Conservation (phyloP, 805 yeast species). For the Metschnikowia koreensis region DNA sequence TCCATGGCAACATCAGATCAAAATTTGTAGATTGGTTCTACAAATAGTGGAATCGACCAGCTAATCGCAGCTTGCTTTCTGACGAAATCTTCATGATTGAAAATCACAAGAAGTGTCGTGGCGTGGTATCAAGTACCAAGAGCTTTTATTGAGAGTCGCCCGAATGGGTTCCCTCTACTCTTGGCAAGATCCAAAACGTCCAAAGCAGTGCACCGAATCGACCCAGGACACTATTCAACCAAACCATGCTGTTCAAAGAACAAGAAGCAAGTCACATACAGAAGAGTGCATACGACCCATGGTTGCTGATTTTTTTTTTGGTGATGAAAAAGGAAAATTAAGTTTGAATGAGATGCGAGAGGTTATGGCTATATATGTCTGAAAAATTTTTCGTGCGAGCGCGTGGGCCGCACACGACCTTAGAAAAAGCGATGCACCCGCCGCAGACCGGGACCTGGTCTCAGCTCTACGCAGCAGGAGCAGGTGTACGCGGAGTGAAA, state of each 20-base stretch:
- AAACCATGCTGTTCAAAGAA: conserved; percentile 15
- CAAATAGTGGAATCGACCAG: conserved; percentile 56
- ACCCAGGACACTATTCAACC: conserved; percentile 26
- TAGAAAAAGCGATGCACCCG: conserved; percentile 1
- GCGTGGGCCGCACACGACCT: conserved; percentile 12
- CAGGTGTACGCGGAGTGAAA: background rate
- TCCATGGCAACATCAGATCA: background rate
- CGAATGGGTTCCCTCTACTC: conserved; percentile 21
- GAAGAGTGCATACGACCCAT: conserved; percentile 99
- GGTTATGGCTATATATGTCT: conserved; percentile 13
- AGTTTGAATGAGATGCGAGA: background rate
- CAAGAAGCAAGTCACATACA: conserved; percentile 56
- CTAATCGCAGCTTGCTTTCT: conserved; percentile 15
- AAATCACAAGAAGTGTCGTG: background rate
- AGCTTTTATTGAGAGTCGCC: conserved; percentile 15
- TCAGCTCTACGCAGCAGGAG: conserved; percentile 1
- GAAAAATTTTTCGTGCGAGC: conserved; percentile 21
- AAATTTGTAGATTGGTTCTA: conserved; percentile 14
- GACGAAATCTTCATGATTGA: background rate
- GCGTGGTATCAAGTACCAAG: conserved; percentile 26
- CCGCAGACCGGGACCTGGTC: conserved; percentile 1
- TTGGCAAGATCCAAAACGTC: conserved; percentile 29
- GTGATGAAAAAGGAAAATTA: conserved; percentile 8
- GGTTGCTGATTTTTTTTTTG: conserved; percentile 50
- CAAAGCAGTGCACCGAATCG: conserved; percentile 23